Conservation (phyloP, 352 stramenopile genomes). For the Pythium plurisporium region DNA sequence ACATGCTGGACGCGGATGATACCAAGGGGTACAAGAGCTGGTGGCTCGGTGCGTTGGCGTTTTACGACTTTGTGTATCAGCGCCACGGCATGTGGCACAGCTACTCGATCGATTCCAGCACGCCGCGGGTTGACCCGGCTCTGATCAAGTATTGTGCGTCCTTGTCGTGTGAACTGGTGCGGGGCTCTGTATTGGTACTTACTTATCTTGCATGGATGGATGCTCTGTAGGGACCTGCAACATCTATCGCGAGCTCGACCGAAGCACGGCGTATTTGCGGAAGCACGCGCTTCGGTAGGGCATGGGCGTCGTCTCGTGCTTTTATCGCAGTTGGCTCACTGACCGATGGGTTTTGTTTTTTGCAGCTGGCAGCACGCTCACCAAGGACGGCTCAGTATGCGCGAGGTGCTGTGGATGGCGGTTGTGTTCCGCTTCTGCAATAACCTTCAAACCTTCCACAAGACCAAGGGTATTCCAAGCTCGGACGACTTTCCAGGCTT, state of each 20-base stretch:
- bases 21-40: slow-evolving; percentile 82
- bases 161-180: background rate
- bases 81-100: slow-evolving; percentile 85
- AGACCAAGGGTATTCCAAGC: slow-evolving; percentile 68
- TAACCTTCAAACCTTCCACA: slow-evolving; percentile 78
- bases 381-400: slow-evolving; percentile 60
- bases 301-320: background rate
- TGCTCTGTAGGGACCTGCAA: slow-evolving; percentile 61
- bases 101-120: slow-evolving; percentile 63
- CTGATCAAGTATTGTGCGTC: slow-evolving; percentile 74
- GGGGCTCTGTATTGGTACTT: background rate
- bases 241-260: slow-evolving; percentile 80
- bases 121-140: slow-evolving; percentile 59
- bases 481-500: slow-evolving; percentile 63
- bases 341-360: background rate
- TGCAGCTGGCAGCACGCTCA: slow-evolving; percentile 61
- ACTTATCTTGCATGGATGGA: background rate
- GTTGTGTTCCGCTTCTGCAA: slow-evolving; percentile 80
- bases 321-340: background rate
- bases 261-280: slow-evolving; percentile 73
- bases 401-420: slow-evolving; percentile 78
- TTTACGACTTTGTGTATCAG: slow-evolving; percentile 86
- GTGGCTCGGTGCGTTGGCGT: slow-evolving; percentile 77
- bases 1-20: slow-evolving; percentile 64
- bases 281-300: slow-evolving; percentile 66